Conservation (phyloP, 345 rosid genomes). For the Hibiscus tridactylites region DNA sequence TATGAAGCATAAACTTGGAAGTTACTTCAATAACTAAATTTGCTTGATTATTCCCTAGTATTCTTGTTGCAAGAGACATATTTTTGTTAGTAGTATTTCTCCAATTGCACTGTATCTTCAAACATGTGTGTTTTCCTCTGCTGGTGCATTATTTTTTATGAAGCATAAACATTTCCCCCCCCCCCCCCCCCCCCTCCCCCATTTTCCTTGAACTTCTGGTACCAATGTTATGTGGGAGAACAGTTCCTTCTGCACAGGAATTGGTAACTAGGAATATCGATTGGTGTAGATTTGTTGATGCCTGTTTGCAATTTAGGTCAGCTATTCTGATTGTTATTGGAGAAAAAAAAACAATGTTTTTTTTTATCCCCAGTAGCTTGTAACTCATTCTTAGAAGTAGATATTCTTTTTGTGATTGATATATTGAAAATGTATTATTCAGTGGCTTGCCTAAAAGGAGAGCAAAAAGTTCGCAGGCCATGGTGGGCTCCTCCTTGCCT, state of each 20-base stretch:
- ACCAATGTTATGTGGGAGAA: not conserved
- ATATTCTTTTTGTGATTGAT: not conserved
- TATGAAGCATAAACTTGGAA: not conserved
- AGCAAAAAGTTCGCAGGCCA: constrained; percentile 83
- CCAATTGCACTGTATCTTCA: not conserved
- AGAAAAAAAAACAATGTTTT: not conserved
- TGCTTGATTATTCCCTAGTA: not conserved
- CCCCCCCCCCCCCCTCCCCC: no score
- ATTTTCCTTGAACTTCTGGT: not conserved
- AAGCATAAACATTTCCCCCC: not conserved
- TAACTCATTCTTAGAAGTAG: not conserved
- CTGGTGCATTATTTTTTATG: not conserved
- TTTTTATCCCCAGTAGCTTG: not conserved
- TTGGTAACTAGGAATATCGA: not conserved
- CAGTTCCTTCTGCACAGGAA: not conserved
- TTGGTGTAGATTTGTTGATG: not conserved
- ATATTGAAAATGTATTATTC: constrained; percentile 8
- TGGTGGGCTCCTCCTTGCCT: constrained; percentile 99
- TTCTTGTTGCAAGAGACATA: not conserved
- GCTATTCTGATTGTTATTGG: not conserved
- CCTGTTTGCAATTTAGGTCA: not conserved
- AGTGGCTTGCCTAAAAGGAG: constrained; percentile 98
- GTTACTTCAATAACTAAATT: not conserved
- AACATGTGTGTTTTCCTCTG: not conserved
- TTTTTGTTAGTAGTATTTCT: not conserved